phyloP scores from a whole-genome alignment of 768 basidiomycete species.

The Boletus tylopilopsis region DNA sequence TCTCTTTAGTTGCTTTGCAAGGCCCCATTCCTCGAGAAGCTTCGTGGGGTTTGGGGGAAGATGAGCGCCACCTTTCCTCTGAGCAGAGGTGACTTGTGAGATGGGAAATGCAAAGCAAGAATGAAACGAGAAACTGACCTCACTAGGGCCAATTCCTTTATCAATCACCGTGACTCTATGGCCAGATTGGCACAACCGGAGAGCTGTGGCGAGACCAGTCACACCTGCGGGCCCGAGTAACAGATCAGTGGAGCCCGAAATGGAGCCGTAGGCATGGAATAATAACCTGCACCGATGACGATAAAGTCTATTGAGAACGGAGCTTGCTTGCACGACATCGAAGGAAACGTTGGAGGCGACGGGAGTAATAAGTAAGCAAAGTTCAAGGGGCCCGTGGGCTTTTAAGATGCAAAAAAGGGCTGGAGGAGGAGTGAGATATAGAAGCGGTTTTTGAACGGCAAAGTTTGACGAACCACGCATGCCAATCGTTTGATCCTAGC shows the following conservation, averaged over 20 bases:
- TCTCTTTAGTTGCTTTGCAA: conserved; percentile 40
- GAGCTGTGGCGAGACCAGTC: conserved; percentile 56
- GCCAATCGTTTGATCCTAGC: conserved; percentile 13
- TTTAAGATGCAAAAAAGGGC: neutral
- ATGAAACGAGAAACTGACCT: conserved; percentile 26
- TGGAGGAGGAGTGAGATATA: neutral
- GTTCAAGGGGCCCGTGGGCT: neutral
- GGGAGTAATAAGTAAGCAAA: neutral
- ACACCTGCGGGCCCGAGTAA: conserved; percentile 30
- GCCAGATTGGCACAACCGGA: conserved; percentile 52
- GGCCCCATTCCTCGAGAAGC: conserved; percentile 54
- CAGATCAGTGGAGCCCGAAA: neutral
- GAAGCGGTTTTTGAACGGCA: conserved; percentile 20
- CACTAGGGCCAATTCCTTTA: conserved; percentile 40
- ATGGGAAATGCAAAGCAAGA: neutral
- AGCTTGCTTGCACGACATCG: conserved; percentile 22
- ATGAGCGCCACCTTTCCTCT: conserved; percentile 42
- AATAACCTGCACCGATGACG: conserved; percentile 28
- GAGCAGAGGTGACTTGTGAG: neutral
- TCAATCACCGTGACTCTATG: conserved; percentile 60
- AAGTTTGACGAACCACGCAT: conserved; percentile 1
- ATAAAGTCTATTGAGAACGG: conserved; percentile 30
- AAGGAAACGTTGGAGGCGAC: neutral
- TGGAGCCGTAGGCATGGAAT: too few species aligned
- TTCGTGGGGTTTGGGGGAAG: conserved; percentile 60